Base-by-base conservation (phyloP, 1,139 yeast species). In the Martiniozyma asiatica region DNA sequence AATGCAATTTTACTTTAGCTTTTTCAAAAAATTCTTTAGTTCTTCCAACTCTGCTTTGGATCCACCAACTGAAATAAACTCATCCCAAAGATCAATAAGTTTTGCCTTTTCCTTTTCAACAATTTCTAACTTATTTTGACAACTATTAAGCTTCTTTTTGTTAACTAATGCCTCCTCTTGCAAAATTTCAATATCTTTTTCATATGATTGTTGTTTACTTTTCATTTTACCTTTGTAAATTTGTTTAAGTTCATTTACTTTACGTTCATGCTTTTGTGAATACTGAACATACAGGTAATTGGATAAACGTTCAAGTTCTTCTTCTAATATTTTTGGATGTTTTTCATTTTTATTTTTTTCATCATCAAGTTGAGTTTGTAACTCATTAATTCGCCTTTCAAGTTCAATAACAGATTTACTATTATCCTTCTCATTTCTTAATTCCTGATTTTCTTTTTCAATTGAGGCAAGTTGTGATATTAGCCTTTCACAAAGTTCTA, bases 251-350 rank as follows among this genome's bases (percentile, higher is more conserved):
- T 68, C 63, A 16, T 59, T 59, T 6, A 74, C 75, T 43, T 77
- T 77, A 35, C 66, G 65, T 41, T 70, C 78, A 45, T 79, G 89
- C 45, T 78, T 78, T 30, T 73, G 68, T 3, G 79, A 65, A 47
- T 78, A 78, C 44, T 75, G 82, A 15, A 65, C 59, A 44, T 77
- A 78, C 10, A 78, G 56, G 41, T 73, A 80, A 37, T 73, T 75
- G 0, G 84, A 76, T 24, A 77, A 55, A 40, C 65, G 63, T 36
- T 71, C 70, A 20, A 75, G 53, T 39, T 68, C 62, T 29, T 61
- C 56, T 36, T 64, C 70, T 3, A 68, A 56, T 27, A n/a, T n/a
- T n/a, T n/a, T n/a, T n/a, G n/a, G n/a, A n/a, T n/a, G n/a, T n/a
- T n/a, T n/a, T n/a, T n/a, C n/a, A n/a, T n/a, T n/a, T n/a, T n/a